Conservation (phyloP, 805 yeast genomes). For the Ogataea degrootiae region DNA sequence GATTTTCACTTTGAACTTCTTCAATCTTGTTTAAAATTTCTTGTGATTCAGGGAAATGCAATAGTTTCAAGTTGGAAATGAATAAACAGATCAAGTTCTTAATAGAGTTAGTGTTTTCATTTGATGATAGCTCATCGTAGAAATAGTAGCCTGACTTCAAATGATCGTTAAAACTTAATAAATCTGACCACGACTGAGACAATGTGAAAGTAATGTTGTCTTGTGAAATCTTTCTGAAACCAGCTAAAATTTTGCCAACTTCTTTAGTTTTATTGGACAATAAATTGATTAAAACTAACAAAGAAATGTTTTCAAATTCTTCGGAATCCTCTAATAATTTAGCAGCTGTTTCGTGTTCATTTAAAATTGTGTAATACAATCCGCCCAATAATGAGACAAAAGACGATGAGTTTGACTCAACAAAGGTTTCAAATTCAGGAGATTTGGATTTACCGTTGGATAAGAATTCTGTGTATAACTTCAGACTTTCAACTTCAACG, state of each 20-base stretch:
- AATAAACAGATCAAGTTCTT: slow-evolving; percentile 59
- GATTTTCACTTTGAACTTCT: slow-evolving; percentile 9
- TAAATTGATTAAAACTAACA: slow-evolving; percentile 36
- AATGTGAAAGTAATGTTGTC: slow-evolving; percentile 76
- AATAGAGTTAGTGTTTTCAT: slow-evolving; percentile 36
- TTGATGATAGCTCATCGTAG: slow-evolving; percentile 76
- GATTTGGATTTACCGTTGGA: slow-evolving; percentile 4
- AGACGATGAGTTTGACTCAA: slow-evolving; percentile 1
- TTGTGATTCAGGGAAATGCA: slow-evolving; percentile 77
- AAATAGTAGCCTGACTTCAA: slow-evolving; percentile 53
- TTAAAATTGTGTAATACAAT: slow-evolving; percentile 27
- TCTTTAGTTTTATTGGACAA: slow-evolving; percentile 37
- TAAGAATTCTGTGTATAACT: slow-evolving; percentile 8
- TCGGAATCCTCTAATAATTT: slow-evolving; percentile 29
- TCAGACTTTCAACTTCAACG: slow-evolving; percentile 13
- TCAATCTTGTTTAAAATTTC: slow-evolving; percentile 49
- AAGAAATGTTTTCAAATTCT: slow-evolving; percentile 34
- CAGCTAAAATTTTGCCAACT: slow-evolving; percentile 42
- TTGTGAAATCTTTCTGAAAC: slow-evolving; percentile 46
- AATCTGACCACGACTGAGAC: slow-evolving; percentile 63
- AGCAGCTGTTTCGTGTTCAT: slow-evolving; percentile 40
- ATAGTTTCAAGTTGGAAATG: slow-evolving; percentile 71
- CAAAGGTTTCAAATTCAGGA: neutral
- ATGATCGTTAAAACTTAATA: slow-evolving; percentile 38
- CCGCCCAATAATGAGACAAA: slow-evolving; percentile 14